These are phyloP conservation scores for Mrakia blollopis DNA, from an alignment of 768 basidiomycete species.

Conservation along the genomic window DNA sequence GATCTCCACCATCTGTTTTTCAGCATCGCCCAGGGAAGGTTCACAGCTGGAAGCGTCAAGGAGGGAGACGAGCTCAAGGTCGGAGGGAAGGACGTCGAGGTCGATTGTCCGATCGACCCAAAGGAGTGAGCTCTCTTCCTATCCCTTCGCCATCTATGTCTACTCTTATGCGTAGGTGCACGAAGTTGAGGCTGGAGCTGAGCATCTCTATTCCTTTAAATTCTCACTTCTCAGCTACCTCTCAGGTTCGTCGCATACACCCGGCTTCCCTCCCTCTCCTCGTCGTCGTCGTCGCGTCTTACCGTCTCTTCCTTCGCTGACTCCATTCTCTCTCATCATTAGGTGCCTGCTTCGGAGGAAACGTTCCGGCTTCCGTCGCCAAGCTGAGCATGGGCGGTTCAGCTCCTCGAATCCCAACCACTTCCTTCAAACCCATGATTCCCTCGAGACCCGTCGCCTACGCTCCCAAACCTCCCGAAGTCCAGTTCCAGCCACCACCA, in stretches of 20 bases:
- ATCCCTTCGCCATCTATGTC: background rate
- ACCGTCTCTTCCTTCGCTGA: background rate
- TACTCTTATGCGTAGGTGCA: too few relatives aligned
- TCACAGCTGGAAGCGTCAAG: conserved; percentile 1
- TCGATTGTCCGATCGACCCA: conserved; percentile 32
- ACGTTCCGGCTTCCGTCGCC: background rate
- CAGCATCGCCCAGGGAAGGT: background rate
- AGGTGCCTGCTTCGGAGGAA: conserved; percentile 8
- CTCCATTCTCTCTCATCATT: background rate
- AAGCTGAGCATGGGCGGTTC: background rate
- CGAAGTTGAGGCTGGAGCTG: background rate
- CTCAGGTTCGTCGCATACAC: conserved; percentile 23
- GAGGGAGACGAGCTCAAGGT: conserved; percentile 37
- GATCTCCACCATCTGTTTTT: background rate
- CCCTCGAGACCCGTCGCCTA: conserved; percentile 1
- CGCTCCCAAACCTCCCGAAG: conserved; percentile 5
- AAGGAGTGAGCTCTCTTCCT: conserved; percentile 12
- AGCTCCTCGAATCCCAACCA: background rate
- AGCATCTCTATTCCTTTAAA: background rate
- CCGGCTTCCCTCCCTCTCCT: background rate
- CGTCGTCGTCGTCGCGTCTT: background rate
- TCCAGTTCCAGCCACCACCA: background rate
- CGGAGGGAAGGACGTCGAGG: conserved; percentile 38
- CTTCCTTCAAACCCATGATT: background rate
- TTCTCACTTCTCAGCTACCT: conserved; percentile 8